Evolutionary conservation across 169 alveolate species (phyloP).

Genomic region (Theileria annulata): DNA sequence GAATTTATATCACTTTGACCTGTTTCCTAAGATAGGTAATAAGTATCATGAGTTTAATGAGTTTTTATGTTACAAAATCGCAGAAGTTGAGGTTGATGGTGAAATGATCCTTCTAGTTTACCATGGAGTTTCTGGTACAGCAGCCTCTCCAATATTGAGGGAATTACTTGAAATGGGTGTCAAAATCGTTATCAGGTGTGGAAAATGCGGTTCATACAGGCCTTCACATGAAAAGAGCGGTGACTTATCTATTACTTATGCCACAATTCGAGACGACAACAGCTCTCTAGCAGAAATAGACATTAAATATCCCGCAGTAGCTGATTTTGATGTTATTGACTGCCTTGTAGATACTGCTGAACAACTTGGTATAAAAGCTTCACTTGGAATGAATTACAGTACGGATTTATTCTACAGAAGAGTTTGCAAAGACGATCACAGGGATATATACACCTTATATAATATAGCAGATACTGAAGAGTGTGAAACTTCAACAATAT

Average conservation of each 20-base stretch:
- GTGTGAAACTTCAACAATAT: not conserved
- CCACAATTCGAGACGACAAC: conserved; percentile 44
- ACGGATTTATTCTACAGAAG: not conserved
- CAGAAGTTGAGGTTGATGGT: conserved; percentile 44
- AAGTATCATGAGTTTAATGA: conserved; percentile 4
- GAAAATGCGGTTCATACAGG: conserved; percentile 16
- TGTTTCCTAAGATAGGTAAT: conserved; percentile 18
- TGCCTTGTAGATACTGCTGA: not conserved
- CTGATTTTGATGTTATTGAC: conserved; percentile 46
- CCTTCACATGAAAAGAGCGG: conserved; percentile 27
- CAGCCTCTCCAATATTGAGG: conserved; percentile 18
- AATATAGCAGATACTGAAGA: not conserved
- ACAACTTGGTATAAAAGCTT: not conserved
- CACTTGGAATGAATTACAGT: not conserved
- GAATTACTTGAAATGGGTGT: conserved; percentile 49
- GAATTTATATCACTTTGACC: conserved; percentile 22
- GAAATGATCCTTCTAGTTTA: conserved; percentile 30
- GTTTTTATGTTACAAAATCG: conserved; percentile 22
- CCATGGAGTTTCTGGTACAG: conserved; percentile 30
- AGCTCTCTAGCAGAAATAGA: conserved; percentile 31
- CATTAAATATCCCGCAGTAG: conserved; percentile 40
- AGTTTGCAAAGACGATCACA: conserved; percentile 6
- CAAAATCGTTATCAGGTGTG: conserved; percentile 9
- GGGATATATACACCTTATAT: not conserved
- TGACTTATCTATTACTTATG: conserved; percentile 33